Conservation (phyloP, 148 eudicot genomes). For the Heliamphora exappendiculata region DNA sequence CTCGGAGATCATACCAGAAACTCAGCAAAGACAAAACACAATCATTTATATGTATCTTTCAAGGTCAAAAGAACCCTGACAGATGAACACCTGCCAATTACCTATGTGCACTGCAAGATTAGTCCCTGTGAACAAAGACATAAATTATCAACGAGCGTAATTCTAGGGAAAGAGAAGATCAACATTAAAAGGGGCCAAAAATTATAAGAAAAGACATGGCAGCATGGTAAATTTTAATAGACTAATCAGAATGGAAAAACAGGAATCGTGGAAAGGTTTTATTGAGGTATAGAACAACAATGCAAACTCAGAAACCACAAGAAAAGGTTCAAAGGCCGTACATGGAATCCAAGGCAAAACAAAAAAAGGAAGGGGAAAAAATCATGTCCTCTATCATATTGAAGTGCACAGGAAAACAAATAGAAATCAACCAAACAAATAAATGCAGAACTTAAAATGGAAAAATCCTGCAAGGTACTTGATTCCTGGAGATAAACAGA, state of each 20-base stretch:
- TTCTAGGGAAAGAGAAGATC: background rate
- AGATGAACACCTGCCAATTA: slow-evolving; percentile 4
- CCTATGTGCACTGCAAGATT: background rate
- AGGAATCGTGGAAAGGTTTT: background rate
- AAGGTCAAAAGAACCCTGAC: slow-evolving; percentile 8
- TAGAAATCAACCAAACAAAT: background rate
- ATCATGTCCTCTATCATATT: background rate
- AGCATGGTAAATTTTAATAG: background rate
- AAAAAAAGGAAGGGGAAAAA: background rate
- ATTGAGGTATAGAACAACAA: background rate
- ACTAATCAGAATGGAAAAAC: background rate
- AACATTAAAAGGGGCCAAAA: background rate
- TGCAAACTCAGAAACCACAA: background rate
- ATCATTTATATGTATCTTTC: background rate
- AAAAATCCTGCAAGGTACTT: background rate
- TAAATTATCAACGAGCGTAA: background rate
- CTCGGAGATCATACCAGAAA: slow-evolving; percentile 54
- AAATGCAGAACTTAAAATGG: background rate
- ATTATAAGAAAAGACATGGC: background rate
- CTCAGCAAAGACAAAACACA: slow-evolving; percentile 18
- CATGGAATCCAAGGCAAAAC: no score
- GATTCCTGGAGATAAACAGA: background rate
- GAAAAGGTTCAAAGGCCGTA: background rate
- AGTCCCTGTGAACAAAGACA: background rate
- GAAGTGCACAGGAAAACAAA: background rate